Evolutionary conservation across 345 rosid species (phyloP).

Genomic region (Arabidopsis thaliana): DNA sequence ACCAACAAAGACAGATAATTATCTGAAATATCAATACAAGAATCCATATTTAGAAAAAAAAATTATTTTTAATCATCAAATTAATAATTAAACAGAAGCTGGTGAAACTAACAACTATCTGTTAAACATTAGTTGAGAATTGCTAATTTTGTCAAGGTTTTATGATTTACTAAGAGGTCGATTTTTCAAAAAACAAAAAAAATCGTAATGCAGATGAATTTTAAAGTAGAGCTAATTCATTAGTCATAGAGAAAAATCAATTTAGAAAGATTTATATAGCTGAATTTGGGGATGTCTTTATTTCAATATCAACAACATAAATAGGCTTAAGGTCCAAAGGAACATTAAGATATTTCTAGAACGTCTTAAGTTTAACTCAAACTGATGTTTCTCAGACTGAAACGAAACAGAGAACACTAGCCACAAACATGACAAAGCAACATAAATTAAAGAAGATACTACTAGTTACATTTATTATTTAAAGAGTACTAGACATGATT

Average conservation of each 20-base stretch:
- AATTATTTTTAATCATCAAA: background rate
- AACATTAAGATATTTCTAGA: background rate
- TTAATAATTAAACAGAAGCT: background rate
- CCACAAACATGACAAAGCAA: background rate
- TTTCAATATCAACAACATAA: background rate
- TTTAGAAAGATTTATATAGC: background rate
- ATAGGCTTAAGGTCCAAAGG: background rate
- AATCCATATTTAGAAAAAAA: background rate
- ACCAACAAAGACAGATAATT: background rate
- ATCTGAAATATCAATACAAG: background rate
- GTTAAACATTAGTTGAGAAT: background rate
- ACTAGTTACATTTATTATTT: background rate
- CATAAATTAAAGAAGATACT: background rate
- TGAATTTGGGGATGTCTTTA: background rate
- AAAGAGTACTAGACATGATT: background rate
- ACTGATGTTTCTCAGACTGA: background rate
- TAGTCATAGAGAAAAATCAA: background rate
- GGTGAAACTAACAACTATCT: background rate
- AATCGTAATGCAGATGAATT: too few relatives aligned
- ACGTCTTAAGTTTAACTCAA: background rate
- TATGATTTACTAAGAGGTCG: too few relatives aligned
- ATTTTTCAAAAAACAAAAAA: too few relatives aligned
- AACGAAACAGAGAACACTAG: conserved; percentile 11
- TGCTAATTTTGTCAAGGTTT: background rate
- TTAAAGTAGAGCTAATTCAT: background rate